Evolutionary conservation across 2,329 filamentous ascomycete species (phyloP), one percentile per base, ranked within the genome.

Genomic region (Colletotrichum chrysophilum): DNA sequence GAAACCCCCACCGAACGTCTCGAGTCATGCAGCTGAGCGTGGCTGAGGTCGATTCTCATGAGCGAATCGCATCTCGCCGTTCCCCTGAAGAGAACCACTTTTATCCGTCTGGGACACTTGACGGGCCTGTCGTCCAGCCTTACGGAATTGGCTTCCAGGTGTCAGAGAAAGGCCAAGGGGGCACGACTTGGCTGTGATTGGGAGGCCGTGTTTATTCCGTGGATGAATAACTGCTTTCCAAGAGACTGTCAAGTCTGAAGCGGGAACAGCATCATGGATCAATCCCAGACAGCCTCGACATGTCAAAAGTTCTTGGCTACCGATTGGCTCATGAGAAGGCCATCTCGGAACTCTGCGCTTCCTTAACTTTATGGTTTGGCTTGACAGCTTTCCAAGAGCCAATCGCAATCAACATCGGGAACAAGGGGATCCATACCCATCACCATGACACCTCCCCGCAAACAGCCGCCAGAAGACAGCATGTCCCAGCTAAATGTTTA

Each of bases 1-100:
- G 32, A 38, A 30, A 48, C 10, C 43, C 58, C 60, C 48, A 52
- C 48, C 24, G 14, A n/a, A 48, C 48, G 68, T 71, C 72, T 71
- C 68, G 68, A 60, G 52, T 71, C 60, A 66, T 66, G 60, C 52
- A 71, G 61, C 30, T 55, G 48, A 36, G 36, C 43, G 71, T 74
- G 67, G 67, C 71, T 74, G 61, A 71, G 67, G 60, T 18, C 14
- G 18, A 61, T 71, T 71, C 34, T 52, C 52, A 74, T 60, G 68
- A 74, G 68, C 72, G 36, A 74, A 71, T 74, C 72, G 72, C 68
- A 74, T 74, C 55, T 71, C 48, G 38, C 26, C 24, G 13, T 60
- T 5, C 3, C 7, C 7, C 9, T 5, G 5, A 4, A 24, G 13
- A 26, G 18, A 14, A 6, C 67, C 68, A 66, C 72, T 61, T 66